These are phyloP conservation scores for Chondrus crispus DNA, from an alignment of 23 red algal genomes.

Conservation along the genomic window DNA sequence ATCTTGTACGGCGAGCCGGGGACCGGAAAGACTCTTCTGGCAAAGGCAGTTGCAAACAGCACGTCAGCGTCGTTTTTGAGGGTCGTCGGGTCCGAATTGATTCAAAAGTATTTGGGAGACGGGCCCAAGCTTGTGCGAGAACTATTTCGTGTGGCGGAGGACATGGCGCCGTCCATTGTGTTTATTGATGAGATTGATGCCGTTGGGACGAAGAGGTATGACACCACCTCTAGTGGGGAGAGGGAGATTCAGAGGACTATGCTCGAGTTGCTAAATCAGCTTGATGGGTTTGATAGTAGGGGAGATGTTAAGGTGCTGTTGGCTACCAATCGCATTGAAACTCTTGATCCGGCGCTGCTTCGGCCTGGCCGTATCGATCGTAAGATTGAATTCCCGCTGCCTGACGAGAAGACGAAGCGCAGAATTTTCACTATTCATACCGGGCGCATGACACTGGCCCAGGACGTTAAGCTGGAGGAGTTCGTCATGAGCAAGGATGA, in stretches of 20 bases:
- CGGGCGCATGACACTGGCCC: constrained; percentile 92
- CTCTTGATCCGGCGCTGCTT: constrained; percentile 94
- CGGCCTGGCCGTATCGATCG: constrained; percentile 98
- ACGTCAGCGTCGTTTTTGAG: constrained; percentile 97
- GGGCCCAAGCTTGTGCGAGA: constrained; percentile 98
- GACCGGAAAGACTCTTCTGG: constrained; percentile 98
- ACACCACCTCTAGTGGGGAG: constrained; percentile 93
- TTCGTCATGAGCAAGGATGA: constrained; percentile 97
- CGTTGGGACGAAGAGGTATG: constrained; percentile 97
- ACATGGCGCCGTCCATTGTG: constrained; percentile 98
- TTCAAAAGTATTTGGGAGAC: constrained; percentile 99
- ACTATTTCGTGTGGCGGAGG: constrained; percentile 96
- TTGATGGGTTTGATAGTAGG: constrained; percentile 96
- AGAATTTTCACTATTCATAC: constrained; percentile 98
- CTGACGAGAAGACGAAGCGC: constrained; percentile 98
- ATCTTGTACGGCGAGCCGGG: constrained; percentile 99
- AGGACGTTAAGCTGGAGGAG: constrained; percentile 97
- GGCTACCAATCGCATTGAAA: constrained; percentile 97
- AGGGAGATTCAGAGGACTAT: constrained; percentile 99
- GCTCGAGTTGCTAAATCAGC: constrained; percentile 98
- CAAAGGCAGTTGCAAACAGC: constrained; percentile 97
- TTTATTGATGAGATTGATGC: constrained; percentile 99
- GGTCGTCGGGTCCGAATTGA: constrained; percentile 94
- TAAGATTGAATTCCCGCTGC: constrained; percentile 99
- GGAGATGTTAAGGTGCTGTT: constrained; percentile 97